Conservation (phyloP, 306 rosid species). For the Castanopsis chinensis region DNA sequence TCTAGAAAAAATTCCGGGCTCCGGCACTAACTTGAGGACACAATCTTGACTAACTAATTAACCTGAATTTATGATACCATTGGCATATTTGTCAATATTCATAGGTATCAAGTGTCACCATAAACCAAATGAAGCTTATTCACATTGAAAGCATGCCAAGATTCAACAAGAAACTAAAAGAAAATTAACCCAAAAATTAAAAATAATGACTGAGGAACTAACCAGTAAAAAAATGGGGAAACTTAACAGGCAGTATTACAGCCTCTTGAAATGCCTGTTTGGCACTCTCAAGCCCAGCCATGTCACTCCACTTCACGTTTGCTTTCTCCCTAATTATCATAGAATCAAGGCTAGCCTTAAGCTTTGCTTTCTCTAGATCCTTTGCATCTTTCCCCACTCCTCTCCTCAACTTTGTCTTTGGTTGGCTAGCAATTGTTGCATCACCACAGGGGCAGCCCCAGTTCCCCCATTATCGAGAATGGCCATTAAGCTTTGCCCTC, state of each 20-base stretch:
- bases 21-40: no score
- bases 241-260: conserved; percentile 83
- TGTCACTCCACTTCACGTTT: conserved; percentile 88
- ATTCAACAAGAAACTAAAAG: background rate
- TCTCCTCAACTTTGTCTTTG: no score
- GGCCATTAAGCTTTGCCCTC: no score
- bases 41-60: no score
- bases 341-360: conserved; percentile 73
- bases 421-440: no score
- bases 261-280: conserved; percentile 96
- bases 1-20: no score
- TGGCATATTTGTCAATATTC: background rate
- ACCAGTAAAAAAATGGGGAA: conserved; percentile 94
- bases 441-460: no score
- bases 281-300: conserved; percentile 75
- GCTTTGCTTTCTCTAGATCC: no score
- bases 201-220: conserved; percentile 2
- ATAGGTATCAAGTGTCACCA: background rate
- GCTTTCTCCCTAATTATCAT: conserved; percentile 91
- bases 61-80: background rate
- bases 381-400: no score
- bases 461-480: no score
- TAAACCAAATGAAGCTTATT: background rate
- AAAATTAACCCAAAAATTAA: no score
- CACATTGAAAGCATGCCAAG: background rate